Conservation (phyloP, 257 asterid genomes). For the Ilex asprella region DNA sequence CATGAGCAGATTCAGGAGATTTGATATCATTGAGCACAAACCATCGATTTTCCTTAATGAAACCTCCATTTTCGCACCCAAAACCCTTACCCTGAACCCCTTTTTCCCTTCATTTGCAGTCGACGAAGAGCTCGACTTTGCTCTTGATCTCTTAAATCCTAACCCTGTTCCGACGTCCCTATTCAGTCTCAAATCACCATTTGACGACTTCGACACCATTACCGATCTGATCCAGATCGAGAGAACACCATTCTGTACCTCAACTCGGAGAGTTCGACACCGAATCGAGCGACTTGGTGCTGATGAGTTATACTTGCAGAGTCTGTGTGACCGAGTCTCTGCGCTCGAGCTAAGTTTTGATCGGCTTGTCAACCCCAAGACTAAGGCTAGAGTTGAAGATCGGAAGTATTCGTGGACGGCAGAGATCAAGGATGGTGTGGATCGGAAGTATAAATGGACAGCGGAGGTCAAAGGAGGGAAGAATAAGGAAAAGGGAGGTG, state of each 20-base stretch:
- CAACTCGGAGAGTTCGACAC: conserved; percentile 48
- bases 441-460: conserved; percentile 67
- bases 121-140: conserved; percentile 35
- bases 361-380: conserved; percentile 30
- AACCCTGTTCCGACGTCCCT: conserved; percentile 9
- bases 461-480: conserved; percentile 59
- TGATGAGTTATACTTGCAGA: conserved; percentile 31
- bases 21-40: conserved; percentile 45
- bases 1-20: conserved; percentile 60
- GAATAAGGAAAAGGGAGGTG: conserved; percentile 34
- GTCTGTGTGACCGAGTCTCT: conserved; percentile 63
- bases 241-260: conserved; percentile 33
- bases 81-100: conserved; percentile 26
- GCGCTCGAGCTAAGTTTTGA: conserved; percentile 50
- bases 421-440: conserved; percentile 55
- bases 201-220: conserved; percentile 43
- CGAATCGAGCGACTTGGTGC: conserved; percentile 21
- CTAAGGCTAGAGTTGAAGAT: conserved; percentile 37
- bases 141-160: conserved; percentile 39
- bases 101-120: conserved; percentile 22
- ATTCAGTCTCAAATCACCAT: conserved; percentile 7
- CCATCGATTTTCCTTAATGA: conserved; percentile 33
- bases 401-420: conserved; percentile 85
- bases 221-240: conserved; percentile 82
- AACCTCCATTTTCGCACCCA: conserved; percentile 30